Evolutionary conservation across 371 early-diverging fungal genomes (phyloP), one percentile per base, ranked within the genome.

Genomic region (Choanephora cucurbitarum): DNA sequence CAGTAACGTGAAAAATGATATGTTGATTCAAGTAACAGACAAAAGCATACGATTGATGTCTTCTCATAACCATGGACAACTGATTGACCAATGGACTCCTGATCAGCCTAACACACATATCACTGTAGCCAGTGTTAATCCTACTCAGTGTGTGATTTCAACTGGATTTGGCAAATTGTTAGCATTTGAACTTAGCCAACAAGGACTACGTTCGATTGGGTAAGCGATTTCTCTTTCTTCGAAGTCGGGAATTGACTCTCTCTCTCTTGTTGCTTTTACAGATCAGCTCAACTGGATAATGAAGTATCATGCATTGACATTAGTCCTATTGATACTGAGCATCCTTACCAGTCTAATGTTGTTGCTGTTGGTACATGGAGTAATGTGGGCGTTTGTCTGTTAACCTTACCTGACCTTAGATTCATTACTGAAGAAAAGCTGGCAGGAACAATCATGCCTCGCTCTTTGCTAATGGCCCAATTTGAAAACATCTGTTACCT

Each of bases 351-450:
- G 13, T 69, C 87, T 0, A 49, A 60, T 6, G 72, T 86, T 3
- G 80, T 84, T 10, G 89, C 90, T 1, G 83, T 94, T 10, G 92
- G 91, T 11, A 60, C 88, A 17, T 96, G 95, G 95, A 80, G 75
- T 10, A 80, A 85, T 42, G 76, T 81, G 15, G 84, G 84, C 33
- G 85, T 93, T 0, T 69, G 75, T 5, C 42, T 93, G 22, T 62
- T 93, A 13, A 63, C 75, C 0, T 58, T 92, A 23, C 87, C 92
- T 3, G 56, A 66, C 1, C 70, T 93, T 52, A 55, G 72, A 44
- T 65, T 76, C 9, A 64, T 84, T 6, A 62, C 80, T 0, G 68
- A 75, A 17, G 79, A 88, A 52, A 60, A 66, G 0, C 59, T 89
- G 11, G 79, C 75, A 7, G 85, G 82, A 18, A 81, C 77, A 28